A percentile compares a stretch with the other conserved stretches of the same genome.
Conservation (phyloP, 768 basidiomycete species). For the Lactarius hatsudake region DNA sequence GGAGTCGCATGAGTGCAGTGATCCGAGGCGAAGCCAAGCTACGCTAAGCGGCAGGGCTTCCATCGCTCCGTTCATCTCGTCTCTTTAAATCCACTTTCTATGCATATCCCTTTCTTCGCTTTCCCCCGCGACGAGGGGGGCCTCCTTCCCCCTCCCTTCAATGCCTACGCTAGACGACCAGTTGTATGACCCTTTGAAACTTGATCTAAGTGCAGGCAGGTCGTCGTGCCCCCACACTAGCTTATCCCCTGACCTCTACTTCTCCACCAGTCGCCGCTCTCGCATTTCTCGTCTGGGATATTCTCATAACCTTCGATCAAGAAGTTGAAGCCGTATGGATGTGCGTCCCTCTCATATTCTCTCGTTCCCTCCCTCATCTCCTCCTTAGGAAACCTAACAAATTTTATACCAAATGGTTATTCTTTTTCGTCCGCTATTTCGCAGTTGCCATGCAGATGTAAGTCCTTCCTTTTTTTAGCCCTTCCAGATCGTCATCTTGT, state of each 20-base stretch:
- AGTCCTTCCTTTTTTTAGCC: not conserved
- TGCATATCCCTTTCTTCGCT: not conserved
- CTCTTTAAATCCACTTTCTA: not conserved
- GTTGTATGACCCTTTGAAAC: not conserved
- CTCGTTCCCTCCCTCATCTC: not conserved
- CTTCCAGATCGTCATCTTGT: not conserved
- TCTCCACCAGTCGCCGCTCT: slow-evolving; percentile 31
- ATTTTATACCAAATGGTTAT: slow-evolving; percentile 34
- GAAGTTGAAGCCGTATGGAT: slow-evolving; percentile 35
- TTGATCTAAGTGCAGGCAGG: not conserved
- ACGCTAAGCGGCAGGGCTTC: not conserved
- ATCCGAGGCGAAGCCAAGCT: not conserved
- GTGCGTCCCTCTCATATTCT: slow-evolving; percentile 28
- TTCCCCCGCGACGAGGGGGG: not conserved
- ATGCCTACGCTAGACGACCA: not conserved
- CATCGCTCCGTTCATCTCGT: not conserved
- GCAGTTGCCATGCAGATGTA: slow-evolving; percentile 25
- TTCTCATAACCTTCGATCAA: slow-evolving; percentile 29
- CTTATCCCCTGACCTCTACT: no score
- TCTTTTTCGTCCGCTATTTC: slow-evolving; percentile 26
- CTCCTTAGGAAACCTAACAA: slow-evolving; percentile 28
- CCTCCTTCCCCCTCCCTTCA: not conserved
- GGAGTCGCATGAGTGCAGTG: not conserved
- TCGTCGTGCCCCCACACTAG: not conserved
- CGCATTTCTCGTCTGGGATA: slow-evolving; percentile 33